Conservation (phyloP, 129 eudicot species). For the Apium graveolens region DNA sequence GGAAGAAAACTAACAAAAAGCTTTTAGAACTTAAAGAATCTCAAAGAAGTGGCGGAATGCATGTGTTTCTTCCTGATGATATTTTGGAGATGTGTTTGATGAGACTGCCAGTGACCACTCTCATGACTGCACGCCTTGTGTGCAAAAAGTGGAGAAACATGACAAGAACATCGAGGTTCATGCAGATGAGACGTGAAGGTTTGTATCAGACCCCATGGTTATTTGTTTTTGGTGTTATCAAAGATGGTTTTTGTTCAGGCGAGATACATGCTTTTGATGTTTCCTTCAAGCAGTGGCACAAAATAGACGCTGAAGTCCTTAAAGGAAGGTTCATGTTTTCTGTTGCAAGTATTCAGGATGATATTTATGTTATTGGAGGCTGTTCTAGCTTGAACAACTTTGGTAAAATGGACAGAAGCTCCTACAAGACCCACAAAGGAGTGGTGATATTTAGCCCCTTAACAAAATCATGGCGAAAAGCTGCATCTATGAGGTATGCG, state of each 20-base stretch:
- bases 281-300: slow-evolving; percentile 62
- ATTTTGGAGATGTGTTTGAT: slow-evolving; percentile 86
- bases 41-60: slow-evolving; percentile 22
- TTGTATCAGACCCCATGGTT: slow-evolving; percentile 63
- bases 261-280: slow-evolving; percentile 88
- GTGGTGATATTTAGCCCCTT: slow-evolving; percentile 69
- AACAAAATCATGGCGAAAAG: slow-evolving; percentile 68
- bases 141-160: slow-evolving; percentile 77
- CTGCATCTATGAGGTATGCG: slow-evolving; percentile 72
- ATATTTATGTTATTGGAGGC: slow-evolving; percentile 75
- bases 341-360: slow-evolving; percentile 57
- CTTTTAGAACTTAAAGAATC: slow-evolving; percentile 24
- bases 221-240: slow-evolving; percentile 72
- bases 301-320: slow-evolving; percentile 52
- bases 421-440: slow-evolving; percentile 87
- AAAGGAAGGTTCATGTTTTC: slow-evolving; percentile 84
- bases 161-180: slow-evolving; percentile 54
- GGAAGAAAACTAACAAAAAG: slow-evolving; percentile 49
- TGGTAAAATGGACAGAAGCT: slow-evolving; percentile 71
- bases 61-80: slow-evolving; percentile 80
- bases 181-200: slow-evolving; percentile 60
- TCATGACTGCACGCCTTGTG: slow-evolving; percentile 86
- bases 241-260: slow-evolving; percentile 75
- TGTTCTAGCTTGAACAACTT: slow-evolving; percentile 81
- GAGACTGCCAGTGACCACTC: slow-evolving; percentile 75